A percentile compares a stretch with the other conserved stretches of the same genome.
Evolutionary conservation across 2,329 filamentous ascomycete genomes (phyloP).

Genomic region (Phaeosphaeriaceae sp.): DNA sequence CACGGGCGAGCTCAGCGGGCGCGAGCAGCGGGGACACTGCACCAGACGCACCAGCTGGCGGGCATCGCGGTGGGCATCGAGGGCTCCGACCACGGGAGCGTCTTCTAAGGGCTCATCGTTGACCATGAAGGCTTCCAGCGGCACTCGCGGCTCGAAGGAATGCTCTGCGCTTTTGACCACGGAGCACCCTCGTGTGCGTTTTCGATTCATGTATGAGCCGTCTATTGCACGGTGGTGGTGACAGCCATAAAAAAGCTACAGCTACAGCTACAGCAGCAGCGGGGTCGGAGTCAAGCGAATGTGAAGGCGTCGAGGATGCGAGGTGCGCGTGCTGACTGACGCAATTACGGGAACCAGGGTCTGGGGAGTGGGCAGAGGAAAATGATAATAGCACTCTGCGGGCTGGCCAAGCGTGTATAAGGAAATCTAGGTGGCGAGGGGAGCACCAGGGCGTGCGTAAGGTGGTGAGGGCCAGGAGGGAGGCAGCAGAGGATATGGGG

Average conservation of each 20-base stretch:
- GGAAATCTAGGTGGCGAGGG: constrained; percentile 9
- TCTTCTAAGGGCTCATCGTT: constrained; percentile 44
- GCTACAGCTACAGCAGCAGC: constrained; percentile 9
- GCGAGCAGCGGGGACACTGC: constrained; percentile 79
- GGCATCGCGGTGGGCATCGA: constrained; percentile 63
- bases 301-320: constrained; percentile 6
- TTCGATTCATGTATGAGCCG: constrained; percentile 46
- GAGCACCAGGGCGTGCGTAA: not conserved
- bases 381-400: not conserved
- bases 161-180: constrained; percentile 43
- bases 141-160: constrained; percentile 35
- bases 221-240: constrained; percentile 20
- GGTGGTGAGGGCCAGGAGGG: constrained; percentile 8
- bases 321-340: constrained; percentile 24
- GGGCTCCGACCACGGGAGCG: constrained; percentile 44
- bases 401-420: not conserved
- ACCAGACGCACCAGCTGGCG: constrained; percentile 75
- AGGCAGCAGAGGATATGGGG: constrained; percentile 14
- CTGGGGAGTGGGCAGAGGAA: constrained; percentile 2
- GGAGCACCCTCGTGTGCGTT: constrained; percentile 42
- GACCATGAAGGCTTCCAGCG: constrained; percentile 53
- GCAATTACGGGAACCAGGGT: constrained; percentile 12
- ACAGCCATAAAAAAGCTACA: constrained; percentile 37
- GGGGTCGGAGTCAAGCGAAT: constrained; percentile 8
- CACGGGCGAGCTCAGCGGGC: constrained; percentile 71